A percentile compares a stretch with the other conserved stretches of the same genome.
Conservation (phyloP, 257 asterid species). For the Lantana camara region DNA sequence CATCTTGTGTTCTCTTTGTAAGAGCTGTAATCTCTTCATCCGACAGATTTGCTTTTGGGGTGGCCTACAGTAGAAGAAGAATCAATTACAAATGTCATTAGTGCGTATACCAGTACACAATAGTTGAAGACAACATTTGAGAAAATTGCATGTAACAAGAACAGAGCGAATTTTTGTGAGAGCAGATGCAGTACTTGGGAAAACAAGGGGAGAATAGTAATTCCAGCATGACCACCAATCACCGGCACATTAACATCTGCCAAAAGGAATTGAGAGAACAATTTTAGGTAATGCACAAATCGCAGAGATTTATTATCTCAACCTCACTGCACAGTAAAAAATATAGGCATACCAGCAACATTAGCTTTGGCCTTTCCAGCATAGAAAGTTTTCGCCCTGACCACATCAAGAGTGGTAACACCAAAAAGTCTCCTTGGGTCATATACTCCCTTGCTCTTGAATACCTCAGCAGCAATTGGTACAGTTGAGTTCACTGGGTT, state of each 20-base stretch:
- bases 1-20: slow-evolving; percentile 93
- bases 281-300: slow-evolving; percentile 14
- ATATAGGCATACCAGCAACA: slow-evolving; percentile 56
- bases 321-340: not conserved
- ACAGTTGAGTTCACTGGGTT: slow-evolving; percentile 94
- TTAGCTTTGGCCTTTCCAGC: slow-evolving; percentile 83
- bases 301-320: not conserved
- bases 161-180: not conserved
- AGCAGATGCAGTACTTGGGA: slow-evolving; percentile 57
- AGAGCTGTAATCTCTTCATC: slow-evolving; percentile 73
- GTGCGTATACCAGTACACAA: not conserved
- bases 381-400: slow-evolving; percentile 88
- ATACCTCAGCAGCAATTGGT: slow-evolving; percentile 92
- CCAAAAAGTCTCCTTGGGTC: slow-evolving; percentile 76
- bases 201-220: slow-evolving; percentile 92
- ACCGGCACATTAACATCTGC: slow-evolving; percentile 90
- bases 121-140: not conserved
- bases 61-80: slow-evolving; percentile 48
- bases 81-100: not conserved
- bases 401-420: slow-evolving; percentile 95
- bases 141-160: not conserved
- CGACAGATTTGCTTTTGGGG: slow-evolving; percentile 75
- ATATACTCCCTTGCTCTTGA: slow-evolving; percentile 79
- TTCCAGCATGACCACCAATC: slow-evolving; percentile 94
- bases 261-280: not conserved